Evolutionary conservation across 2,329 filamentous ascomycete genomes (phyloP), one percentile per base, ranked within the genome.

Genomic region (Hymenotorrendiella dingleyae): DNA sequence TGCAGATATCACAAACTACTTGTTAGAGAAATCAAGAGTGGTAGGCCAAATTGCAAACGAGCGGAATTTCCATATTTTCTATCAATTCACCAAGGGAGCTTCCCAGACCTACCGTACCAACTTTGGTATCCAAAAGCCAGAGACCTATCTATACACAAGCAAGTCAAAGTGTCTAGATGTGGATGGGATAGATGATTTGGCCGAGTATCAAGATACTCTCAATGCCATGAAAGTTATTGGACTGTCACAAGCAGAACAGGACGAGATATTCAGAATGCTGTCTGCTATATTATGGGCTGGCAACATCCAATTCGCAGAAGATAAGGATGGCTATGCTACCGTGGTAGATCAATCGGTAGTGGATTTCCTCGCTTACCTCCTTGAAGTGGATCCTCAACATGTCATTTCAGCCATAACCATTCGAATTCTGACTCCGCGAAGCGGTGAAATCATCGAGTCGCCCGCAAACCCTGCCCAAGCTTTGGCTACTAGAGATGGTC

Each of bases 1-100:
- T 58, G 93, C 93, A 47, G 93, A 95, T 65, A 96, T 98, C 66
- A 96, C 91, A 61, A 98, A 98, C 65, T 98, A 98, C 61, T 74
- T 98, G 19, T 74, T 98, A 40, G 93, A 98, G 65, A 97, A 97
- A 72, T 83, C 87, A 36, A 78, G 93, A 69, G 93, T 98, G 14
- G 89, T 95, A 8, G 89, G 91, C 12, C 93, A 97, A 69, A 97
- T 97, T 55, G 74, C 71, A 45, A 94, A 96, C 64, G 93, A 98
- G 74, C 81, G 93, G 55, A 97, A 95, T 68, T 98, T 98, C 66
- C 93, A 98, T 68, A 97, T 98, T 59, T 98, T 98, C 65, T 98
- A 98, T 68, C 93, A 98, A 65, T 96, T 97, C 65, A 87, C 93
- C 35, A 98, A 97, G 68, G 89, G 86, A 4, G 91, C 91, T 8